Evolutionary conservation across 2,329 filamentous ascomycete genomes (phyloP).

Genomic region (Apiospora koreana): DNA sequence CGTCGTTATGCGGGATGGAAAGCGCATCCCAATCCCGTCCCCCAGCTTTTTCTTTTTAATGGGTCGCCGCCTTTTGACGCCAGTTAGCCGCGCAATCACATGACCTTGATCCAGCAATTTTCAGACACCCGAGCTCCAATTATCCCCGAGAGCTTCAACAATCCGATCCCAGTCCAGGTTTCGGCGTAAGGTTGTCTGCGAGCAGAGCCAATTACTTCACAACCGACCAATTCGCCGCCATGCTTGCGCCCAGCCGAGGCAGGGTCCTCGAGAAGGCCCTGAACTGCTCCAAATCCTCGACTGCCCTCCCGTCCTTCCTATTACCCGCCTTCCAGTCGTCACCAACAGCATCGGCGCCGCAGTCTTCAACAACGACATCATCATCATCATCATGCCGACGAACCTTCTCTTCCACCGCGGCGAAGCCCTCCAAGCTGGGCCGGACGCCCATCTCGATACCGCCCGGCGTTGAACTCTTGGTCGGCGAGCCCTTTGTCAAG

Average conservation of each 20-base stretch:
- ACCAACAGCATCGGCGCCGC: slow-evolving; percentile 30
- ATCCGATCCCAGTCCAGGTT: slow-evolving; percentile 1
- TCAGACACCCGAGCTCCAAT: slow-evolving; percentile 9
- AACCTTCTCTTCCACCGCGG: slow-evolving; percentile 72
- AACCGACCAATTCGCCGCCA: slow-evolving; percentile 36
- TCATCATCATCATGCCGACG: slow-evolving; percentile 32
- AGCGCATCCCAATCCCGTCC: neutral
- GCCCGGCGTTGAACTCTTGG: slow-evolving; percentile 75
- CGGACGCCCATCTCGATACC: slow-evolving; percentile 78
- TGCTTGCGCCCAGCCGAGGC: slow-evolving; percentile 66
- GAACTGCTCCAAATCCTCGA: slow-evolving; percentile 32
- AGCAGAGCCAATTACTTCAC: slow-evolving; percentile 17
- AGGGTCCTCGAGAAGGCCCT: slow-evolving; percentile 61
- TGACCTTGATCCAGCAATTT: slow-evolving; percentile 16
- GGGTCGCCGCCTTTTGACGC: neutral
- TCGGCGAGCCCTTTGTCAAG: slow-evolving; percentile 62
- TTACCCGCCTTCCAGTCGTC: slow-evolving; percentile 66
- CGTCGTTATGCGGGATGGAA: neutral
- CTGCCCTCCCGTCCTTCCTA: slow-evolving; percentile 70
- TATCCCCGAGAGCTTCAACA: neutral
- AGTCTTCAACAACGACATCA: slow-evolving; percentile 17
- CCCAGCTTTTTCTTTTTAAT: slow-evolving; percentile 3
- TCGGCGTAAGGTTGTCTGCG: neutral
- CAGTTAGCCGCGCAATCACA: slow-evolving; percentile 15
- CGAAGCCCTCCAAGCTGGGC: slow-evolving; percentile 79